Evolutionary conservation across 225 moss, liverwort and hornwort species (phyloP), one percentile per base, ranked within the genome.

Genomic region (Pseudisothecium myosuroides): DNA sequence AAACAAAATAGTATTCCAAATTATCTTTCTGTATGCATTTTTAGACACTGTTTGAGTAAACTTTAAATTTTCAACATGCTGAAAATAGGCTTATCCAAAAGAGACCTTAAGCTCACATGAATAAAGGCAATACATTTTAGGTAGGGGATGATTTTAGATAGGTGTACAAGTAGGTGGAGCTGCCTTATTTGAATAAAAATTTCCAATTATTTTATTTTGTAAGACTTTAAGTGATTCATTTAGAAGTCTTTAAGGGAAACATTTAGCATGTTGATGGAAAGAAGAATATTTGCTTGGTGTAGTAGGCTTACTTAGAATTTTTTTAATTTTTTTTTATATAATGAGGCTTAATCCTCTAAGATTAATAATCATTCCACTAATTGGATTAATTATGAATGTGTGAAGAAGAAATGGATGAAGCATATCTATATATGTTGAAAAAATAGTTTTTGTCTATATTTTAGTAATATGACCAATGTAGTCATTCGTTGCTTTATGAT

Each of bases 81-180:
- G 1, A 66, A 34, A 36, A 66, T 36, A 36, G 20, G 36, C 37
- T 1, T 69, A n/a, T 39, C 4, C 68, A n/a, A 39, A 1, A n/a
- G 36, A 17, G 8, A 65, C 5, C 65, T 5, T 65, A 36, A 5
- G 1, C 5, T 65, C 36, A 18, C 36, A 36, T 65, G 3, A 36
- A 65, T 18, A 18, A 2, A 65, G 5, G 10, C 10, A 19, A 65
- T 36, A 36, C 9, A 36, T 65, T 32, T 36, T 20, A 67, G 67
- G 37, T 18, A 67, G 21, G 67, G 20, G 1, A 10, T 20, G 37
- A 67, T 20, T 67, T 66, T 67, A 67, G 37, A 21, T 4, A 67
- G 3, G 1, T 11, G 10, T 37, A 67, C 21, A 67, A 11, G 21
- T 20, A 37, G 11, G 11, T 20, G 2, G 2, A 1, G 0, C 37